Evolutionary conservation across 768 basidiomycete species (phyloP).

Genomic region (Boletus speciosus): DNA sequence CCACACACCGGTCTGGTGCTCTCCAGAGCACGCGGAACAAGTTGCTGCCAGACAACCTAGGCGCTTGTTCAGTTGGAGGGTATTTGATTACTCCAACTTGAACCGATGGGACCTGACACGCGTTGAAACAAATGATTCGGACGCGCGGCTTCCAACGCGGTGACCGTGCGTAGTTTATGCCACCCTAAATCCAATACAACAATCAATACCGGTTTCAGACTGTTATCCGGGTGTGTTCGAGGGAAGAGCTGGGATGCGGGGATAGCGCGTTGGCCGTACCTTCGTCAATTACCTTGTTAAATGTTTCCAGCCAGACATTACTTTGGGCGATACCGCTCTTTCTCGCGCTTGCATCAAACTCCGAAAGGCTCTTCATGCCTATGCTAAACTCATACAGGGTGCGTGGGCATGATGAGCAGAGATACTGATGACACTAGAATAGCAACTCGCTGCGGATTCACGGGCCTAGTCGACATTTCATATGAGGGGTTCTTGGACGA

Average conservation of each 20-base stretch:
- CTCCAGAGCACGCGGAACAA: background rate
- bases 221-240: background rate
- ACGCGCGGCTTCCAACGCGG: background rate
- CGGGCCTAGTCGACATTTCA: too few species aligned
- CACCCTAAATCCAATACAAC: too few species aligned
- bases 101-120: background rate
- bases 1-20: background rate
- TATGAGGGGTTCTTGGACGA: too few species aligned
- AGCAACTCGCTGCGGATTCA: too few species aligned
- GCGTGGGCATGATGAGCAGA: too few species aligned
- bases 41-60: background rate
- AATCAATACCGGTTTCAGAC: too few species aligned
- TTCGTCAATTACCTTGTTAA: background rate
- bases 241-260: background rate
- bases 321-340: too few species aligned
- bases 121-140: background rate
- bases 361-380: too few species aligned
- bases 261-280: background rate
- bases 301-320: background rate
- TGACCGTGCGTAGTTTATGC: too few species aligned
- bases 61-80: background rate
- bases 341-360: too few species aligned
- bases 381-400: too few species aligned
- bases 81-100: background rate
- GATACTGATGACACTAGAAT: too few species aligned